phyloP scores from a whole-genome alignment of 495 filamentous ascomycete species.

The Penicillium alfredii region DNA sequence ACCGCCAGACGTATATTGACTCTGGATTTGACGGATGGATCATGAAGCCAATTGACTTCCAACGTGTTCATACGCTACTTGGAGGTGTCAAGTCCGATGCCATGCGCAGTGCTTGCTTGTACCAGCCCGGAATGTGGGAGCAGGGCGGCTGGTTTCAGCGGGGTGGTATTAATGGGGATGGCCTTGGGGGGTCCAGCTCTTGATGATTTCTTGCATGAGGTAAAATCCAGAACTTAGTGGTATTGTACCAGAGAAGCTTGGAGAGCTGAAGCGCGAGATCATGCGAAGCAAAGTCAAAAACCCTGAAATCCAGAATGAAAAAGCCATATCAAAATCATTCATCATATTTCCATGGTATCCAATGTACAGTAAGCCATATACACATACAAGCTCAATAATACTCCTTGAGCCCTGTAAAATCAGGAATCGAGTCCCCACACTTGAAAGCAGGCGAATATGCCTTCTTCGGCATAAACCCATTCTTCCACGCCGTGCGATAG shows the following conservation, averaged over 20 bases:
- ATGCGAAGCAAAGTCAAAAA: too few relatives aligned
- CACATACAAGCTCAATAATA: conserved; percentile 49
- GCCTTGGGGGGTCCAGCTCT: too few relatives aligned
- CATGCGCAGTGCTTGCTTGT: conserved; percentile 43
- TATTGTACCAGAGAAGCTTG: too few relatives aligned
- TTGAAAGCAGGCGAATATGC: conserved; percentile 71
- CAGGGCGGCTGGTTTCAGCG: conserved; percentile 62
- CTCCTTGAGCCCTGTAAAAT: conserved; percentile 63
- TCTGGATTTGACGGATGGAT: conserved; percentile 88
- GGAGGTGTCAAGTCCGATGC: conserved; percentile 48
- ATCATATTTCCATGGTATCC: conserved; percentile 6
- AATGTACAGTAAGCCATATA: conserved; percentile 1
- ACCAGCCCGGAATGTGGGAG: conserved; percentile 64
- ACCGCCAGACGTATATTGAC: conserved; percentile 60
- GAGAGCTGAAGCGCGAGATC: too few relatives aligned
- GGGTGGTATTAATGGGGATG: background rate
- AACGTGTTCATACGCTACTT: conserved; percentile 56
- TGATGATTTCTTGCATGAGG: too few relatives aligned
- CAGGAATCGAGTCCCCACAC: conserved; percentile 63
- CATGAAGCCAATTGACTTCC: conserved; percentile 73
- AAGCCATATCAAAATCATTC: background rate
- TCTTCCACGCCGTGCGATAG: conserved; percentile 77
- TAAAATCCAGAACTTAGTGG: too few relatives aligned
- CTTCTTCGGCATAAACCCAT: conserved; percentile 75
- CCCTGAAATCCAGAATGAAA: conserved; percentile 1